Evolutionary conservation across 179 eudicot genomes (phyloP), one percentile per base, ranked within the genome.

Genomic region (Vitellaria paradoxa): DNA sequence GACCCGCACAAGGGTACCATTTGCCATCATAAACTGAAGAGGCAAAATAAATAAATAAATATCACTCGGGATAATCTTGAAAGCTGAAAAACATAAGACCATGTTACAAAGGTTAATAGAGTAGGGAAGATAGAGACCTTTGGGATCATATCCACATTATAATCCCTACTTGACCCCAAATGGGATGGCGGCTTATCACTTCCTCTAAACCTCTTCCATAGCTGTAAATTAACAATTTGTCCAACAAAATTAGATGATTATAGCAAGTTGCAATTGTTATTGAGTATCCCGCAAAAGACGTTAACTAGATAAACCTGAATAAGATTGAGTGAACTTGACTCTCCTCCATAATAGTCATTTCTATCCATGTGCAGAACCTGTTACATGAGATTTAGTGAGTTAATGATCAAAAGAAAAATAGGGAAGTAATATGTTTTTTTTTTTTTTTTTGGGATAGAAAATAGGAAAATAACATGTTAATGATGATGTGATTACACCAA

Each of bases 301-400:
- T 47, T 64, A 9, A 47, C 21, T 65, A 74, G 7, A 47, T 21
- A 49, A 49, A 89, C 95, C 95, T 91, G 95, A 77, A 79, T 79
- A 74, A 91, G 90, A 77, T 87, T 89, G 52, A 91, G 89, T 17
- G 95, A 91, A 65, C 91, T 86, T 65, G 92, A 91, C 76, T 91
- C 95, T 76, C 92, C 95, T 77, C 95, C 95, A 80, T 89, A 91
- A 56, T 91, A 89, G 80, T 91, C 95, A 87, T 91, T 89, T 77
- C 95, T 88, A 74, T 91, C 95, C 95, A 91, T 91, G 80, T 89
- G 95, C 70, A 91, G 84, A 72, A 91, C 94, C 92, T 87, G 87
- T 65, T 64, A 59, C 37, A 18, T 40, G 69, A 26, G 50, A 72
- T 14, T 7, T 30, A 30, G 37, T 30, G 37, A 30, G 37, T 30